Base-by-base conservation (phyloP, 2,329 filamentous ascomycete genomes). In the Anthostomella pinea region DNA sequence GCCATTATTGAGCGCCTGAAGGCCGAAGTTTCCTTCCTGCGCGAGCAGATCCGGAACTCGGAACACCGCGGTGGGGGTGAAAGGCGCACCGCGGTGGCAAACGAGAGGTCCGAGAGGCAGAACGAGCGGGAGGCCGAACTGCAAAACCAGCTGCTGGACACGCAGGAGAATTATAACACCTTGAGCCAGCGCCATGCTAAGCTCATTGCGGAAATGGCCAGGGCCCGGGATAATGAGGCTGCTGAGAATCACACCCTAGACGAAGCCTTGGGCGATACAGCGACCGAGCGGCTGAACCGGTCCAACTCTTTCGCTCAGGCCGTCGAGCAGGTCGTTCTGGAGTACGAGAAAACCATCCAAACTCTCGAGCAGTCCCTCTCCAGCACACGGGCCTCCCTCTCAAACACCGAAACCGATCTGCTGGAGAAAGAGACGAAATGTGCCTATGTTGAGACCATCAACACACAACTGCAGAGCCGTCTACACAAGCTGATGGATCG, bases 341-440 rank as follows among this genome's bases (percentile, higher is more conserved):
- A 98, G 64, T 98, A 98, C 59, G 94, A 98, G 62, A 97, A 95
- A 73, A 98, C 94, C 0, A 98, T 98, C 32, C 90, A 97, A 60
- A 85, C 80, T 35, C 75, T 98, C 11, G 93, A 98, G 63, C 82
- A 89, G 33, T 96, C 90, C 2, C 77, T 98, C 10, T 90, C 90
- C 1, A 93, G 81, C 55, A 97, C 93, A 1, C 79, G 93, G 39
- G 75, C 85, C 21, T 88, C 87, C 0, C 72, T 98, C 18, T 85
- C 93, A 8, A 83, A 71, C 46, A 90, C 86, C 0, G 94, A 98
- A 62, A 93, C 89, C 36, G 84, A 71, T 39, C 72, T 98, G 16
- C 72, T 97, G 3, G 94, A 98, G 62, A 93, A 86, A 60, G 93
- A 98, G 65, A 93, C 87, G 9, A 94, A 88, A 58, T 91, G 89